Conservation (phyloP, 192 early-diverging fungal species). For the Kickxella alabastrina region DNA sequence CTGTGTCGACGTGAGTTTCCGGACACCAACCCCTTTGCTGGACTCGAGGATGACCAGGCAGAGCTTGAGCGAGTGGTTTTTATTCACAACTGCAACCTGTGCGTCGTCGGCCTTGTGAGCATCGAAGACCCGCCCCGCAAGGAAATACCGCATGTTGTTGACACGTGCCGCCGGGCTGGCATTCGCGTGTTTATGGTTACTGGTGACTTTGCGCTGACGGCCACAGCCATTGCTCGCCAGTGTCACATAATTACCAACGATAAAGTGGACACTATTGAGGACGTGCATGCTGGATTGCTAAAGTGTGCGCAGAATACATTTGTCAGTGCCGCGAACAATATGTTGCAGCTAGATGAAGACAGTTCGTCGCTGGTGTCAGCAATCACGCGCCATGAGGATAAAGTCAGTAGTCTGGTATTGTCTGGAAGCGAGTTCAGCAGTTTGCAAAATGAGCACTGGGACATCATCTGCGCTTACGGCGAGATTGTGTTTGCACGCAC, state of each 20-base stretch:
- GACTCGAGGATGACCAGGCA: neutral
- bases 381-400: slow-evolving; percentile 93
- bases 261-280: no score
- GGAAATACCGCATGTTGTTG: slow-evolving; percentile 97
- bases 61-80: neutral
- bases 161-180: slow-evolving; percentile 85
- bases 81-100: neutral
- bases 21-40: neutral
- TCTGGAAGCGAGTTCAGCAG: slow-evolving; percentile 75
- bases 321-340: no score
- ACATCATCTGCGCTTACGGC: slow-evolving; percentile 85
- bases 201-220: slow-evolving; percentile 93
- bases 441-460: slow-evolving; percentile 85
- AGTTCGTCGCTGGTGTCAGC: slow-evolving; percentile 86
- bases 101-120: slow-evolving; percentile 80
- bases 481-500: slow-evolving; percentile 98
- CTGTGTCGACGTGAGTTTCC: slow-evolving; percentile 1
- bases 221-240: slow-evolving; percentile 93
- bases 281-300: no score
- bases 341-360: no score
- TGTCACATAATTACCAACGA: slow-evolving; percentile 57
- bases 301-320: no score
- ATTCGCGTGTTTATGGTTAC: slow-evolving; percentile 99
- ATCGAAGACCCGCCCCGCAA: slow-evolving; percentile 97
- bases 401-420: no score